Evolutionary conservation across 1,284 basidiomycete species (phyloP).

Genomic region (Veloporphyrellus conicus): DNA sequence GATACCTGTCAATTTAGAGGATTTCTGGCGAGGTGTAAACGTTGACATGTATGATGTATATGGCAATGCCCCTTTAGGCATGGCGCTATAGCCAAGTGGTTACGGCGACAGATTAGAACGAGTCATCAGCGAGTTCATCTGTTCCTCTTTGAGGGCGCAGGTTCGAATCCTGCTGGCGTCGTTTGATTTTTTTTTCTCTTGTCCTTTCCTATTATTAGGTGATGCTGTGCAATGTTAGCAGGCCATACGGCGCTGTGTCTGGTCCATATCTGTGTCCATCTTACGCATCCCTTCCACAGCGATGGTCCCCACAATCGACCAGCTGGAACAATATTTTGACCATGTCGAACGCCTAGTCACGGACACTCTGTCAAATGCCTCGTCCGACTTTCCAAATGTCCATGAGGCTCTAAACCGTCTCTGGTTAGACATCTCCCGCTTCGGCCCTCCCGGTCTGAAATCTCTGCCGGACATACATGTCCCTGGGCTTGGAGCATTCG

Average conservation of each 20-base stretch:
- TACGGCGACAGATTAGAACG: constrained; percentile 50
- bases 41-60: too few species aligned
- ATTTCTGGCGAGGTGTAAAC: too few species aligned
- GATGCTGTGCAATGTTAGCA: constrained; percentile 31
- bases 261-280: not conserved
- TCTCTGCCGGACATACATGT: constrained; percentile 58
- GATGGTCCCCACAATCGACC: constrained; percentile 51
- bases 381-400: constrained; percentile 58
- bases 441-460: constrained; percentile 63
- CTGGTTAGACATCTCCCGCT: constrained; percentile 74
- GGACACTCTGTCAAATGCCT: constrained; percentile 53
- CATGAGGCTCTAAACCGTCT: constrained; percentile 63
- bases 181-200: constrained; percentile 2
- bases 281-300: constrained; percentile 1
- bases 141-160: constrained; percentile 39
- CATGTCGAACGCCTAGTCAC: constrained; percentile 62
- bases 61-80: not conserved
- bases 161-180: constrained; percentile 39
- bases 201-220: not conserved
- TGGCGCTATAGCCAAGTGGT: constrained; percentile 54
- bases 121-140: constrained; percentile 9
- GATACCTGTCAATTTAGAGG: too few species aligned
- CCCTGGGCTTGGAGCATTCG: constrained; percentile 65
- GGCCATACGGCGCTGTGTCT: not conserved
- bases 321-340: constrained; percentile 67